Evolutionary conservation across 495 filamentous ascomycete species (phyloP).

Genomic region (Penicillium daleae): DNA sequence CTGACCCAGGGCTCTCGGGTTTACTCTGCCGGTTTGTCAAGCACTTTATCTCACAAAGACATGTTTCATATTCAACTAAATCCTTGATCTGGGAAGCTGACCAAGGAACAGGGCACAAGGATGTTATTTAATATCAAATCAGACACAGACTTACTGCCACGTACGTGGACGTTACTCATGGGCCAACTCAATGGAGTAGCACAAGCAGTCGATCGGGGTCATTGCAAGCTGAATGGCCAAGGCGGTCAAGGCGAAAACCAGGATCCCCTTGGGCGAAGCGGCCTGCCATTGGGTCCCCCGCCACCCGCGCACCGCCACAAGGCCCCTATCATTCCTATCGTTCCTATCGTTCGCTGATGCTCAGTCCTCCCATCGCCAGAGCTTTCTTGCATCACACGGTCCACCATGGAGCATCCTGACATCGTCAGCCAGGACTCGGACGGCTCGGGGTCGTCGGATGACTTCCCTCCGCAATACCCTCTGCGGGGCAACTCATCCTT

Average conservation of each 20-base stretch:
- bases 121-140: constrained; percentile 15
- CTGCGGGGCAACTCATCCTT: constrained; percentile 45
- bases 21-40: background rate
- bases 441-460: constrained; percentile 65
- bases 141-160: constrained; percentile 11
- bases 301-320: constrained; percentile 35
- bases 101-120: constrained; percentile 11
- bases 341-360: constrained; percentile 12
- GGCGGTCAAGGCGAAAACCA: constrained; percentile 7
- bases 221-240: constrained; percentile 2
- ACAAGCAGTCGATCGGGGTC: constrained; percentile 9
- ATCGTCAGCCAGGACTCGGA: constrained; percentile 63
- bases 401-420: constrained; percentile 60
- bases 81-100: background rate
- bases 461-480: constrained; percentile 52
- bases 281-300: constrained; percentile 17
- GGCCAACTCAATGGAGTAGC: constrained; percentile 9
- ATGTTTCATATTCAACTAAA: background rate
- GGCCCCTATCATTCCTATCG: constrained; percentile 29
- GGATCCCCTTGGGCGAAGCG: constrained; percentile 3
- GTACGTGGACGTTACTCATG: constrained; percentile 8
- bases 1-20: background rate
- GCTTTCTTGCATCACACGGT: constrained; percentile 27
- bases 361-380: constrained; percentile 14
- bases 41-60: background rate